Base-by-base conservation (phyloP, 495 filamentous ascomycete species). In the Neurospora sublineolata region DNA sequence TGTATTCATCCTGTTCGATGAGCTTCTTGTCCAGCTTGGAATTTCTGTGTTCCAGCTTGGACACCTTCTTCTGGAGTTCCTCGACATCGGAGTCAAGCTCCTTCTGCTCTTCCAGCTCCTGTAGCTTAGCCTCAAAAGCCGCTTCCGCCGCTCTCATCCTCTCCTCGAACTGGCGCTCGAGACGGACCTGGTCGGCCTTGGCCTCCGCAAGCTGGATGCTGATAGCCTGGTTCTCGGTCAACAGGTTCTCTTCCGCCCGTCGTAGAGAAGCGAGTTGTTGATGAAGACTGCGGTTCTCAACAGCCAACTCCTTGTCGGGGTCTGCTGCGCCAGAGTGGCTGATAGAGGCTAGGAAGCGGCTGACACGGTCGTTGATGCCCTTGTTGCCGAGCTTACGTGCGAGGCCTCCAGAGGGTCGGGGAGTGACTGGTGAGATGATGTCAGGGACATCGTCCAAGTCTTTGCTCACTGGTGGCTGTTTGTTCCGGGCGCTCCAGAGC, bases 211-310 rank as follows among this genome's bases (percentile, higher is more conserved):
- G 27, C 18, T 70, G 71, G 7, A 60, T 68, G 7, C 37, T 30
- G 6, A 76, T 71, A 0, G 70, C 38, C 11, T 76, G 76, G 36
- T 74, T 78, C 2, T 78, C 73, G 0, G 37, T 39, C 14, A 78
- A 60, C 7, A 78, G 14, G 16, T 75, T 73, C 11, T 44, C 67
- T 36, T 78, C 76, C 16, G 44, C 72, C 3, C 76, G 64, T 42
- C 76, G 75, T 0, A 78, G 69, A 9, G 72, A 75, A 0, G 76
- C 42, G 20, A 78, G 70, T 4, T 75, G 75, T 30, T 78, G 75
- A 2, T 76, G 75, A 2, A 78, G 44, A 46, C 72, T 74, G 38
- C 73, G 71, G 58, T 76, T 76, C 68, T 78, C 76, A 3, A 40
- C n/a, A 1, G 72, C 8, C 1, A 78, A 46, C 14, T 74, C 73